Evolutionary conservation across 169 alveolate species (phyloP).

Genomic region (Besnoitia besnoiti): DNA sequence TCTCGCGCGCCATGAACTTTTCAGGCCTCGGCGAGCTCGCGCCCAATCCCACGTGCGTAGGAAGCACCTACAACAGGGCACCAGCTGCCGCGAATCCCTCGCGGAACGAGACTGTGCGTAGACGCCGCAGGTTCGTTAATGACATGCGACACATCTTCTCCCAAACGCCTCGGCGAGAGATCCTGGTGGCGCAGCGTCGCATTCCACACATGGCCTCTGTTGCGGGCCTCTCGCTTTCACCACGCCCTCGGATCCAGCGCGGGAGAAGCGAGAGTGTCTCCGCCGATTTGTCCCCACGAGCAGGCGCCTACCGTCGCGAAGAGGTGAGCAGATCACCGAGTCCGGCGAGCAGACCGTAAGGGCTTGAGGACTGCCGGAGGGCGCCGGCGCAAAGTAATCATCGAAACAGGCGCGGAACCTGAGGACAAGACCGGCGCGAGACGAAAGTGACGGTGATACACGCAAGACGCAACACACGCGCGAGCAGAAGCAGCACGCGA

Average conservation of each 20-base stretch:
- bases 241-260: not conserved
- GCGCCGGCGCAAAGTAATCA: constrained; percentile 33
- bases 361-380: constrained; percentile 25
- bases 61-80: too few species aligned
- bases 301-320: constrained; percentile 6
- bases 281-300: not conserved
- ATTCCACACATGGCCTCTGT: not conserved
- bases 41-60: too few species aligned
- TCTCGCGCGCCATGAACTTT: too few species aligned
- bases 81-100: too few species aligned
- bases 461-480: not conserved
- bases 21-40: too few species aligned
- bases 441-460: not conserved
- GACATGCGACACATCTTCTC: too few species aligned
- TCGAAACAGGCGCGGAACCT: not conserved
- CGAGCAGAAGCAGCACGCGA: too few species aligned
- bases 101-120: too few species aligned
- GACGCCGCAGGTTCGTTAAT: too few species aligned
- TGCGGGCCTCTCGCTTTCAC: not conserved
- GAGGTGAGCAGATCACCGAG: constrained; percentile 24
- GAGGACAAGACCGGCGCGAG: not conserved
- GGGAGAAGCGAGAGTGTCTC: not conserved
- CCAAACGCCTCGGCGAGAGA: too few species aligned
- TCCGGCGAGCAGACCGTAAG: constrained; percentile 12
- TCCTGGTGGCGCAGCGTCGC: too few species aligned